These are phyloP conservation scores for Pythium monospermum DNA, from an alignment of 352 stramenopile species.

Conservation along the genomic window DNA sequence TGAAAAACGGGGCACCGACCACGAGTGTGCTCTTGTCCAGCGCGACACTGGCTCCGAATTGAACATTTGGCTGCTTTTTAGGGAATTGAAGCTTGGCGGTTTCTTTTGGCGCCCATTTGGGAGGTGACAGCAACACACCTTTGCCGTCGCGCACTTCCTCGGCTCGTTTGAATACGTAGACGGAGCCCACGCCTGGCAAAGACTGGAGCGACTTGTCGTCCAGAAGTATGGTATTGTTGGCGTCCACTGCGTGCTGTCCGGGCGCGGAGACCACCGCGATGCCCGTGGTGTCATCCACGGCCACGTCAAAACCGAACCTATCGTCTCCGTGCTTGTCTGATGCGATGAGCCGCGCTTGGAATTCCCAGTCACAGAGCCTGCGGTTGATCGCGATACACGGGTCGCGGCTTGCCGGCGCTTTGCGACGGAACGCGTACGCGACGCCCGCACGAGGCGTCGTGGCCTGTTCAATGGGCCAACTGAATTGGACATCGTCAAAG, in stretches of 20 bases:
- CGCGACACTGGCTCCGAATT: conserved; percentile 50
- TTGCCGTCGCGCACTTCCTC: conserved; percentile 68
- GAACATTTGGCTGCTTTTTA: conserved; percentile 49
- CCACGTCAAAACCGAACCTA: conserved; percentile 83
- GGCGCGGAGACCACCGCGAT: conserved; percentile 79
- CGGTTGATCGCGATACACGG: conserved; percentile 63
- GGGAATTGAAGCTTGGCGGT: conserved; percentile 73
- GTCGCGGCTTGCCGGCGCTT: conserved; percentile 42
- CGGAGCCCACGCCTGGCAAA: conserved; percentile 45
- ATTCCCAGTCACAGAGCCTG: conserved; percentile 79
- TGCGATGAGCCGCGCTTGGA: conserved; percentile 81
- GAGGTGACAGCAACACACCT: conserved; percentile 49
- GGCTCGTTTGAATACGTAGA: conserved; percentile 62
- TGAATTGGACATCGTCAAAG: conserved; percentile 94
- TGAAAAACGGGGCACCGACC: conserved; percentile 54
- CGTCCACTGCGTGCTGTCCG: conserved; percentile 64
- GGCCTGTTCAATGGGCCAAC: conserved; percentile 78
- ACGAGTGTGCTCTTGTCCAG: conserved; percentile 53
- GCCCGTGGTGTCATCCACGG: conserved; percentile 75
- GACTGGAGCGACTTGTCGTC: conserved; percentile 21
- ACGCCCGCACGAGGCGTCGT: conserved; percentile 61
- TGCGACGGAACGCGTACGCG: conserved; percentile 77
- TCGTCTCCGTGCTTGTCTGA: conserved; percentile 88
- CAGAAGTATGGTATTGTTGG: conserved; percentile 73
- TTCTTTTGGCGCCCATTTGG: conserved; percentile 68